A percentile compares a stretch with the other conserved stretches of the same genome.
Evolutionary conservation across 495 filamentous ascomycete genomes (phyloP).

Genomic region (Trichocladium antarcticum): DNA sequence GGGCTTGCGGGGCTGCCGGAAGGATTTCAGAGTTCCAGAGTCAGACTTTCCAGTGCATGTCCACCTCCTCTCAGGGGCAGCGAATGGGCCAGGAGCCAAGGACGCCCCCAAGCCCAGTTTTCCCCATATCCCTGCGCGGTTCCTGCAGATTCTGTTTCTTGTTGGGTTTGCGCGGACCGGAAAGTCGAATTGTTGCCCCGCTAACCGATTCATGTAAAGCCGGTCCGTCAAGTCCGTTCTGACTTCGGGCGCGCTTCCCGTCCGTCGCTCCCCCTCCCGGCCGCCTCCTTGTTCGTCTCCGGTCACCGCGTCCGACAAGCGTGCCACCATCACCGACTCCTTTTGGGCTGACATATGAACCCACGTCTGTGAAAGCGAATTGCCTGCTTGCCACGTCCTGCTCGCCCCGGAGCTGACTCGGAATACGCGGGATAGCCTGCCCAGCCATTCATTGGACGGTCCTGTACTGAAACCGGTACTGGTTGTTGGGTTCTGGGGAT

Average conservation of each 20-base stretch:
- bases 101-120: background rate
- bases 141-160: slow-evolving; percentile 2
- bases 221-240: too few relatives aligned
- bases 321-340: too few relatives aligned
- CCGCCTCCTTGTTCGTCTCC: too few relatives aligned
- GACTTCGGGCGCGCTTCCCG: too few relatives aligned
- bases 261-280: too few relatives aligned
- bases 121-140: background rate
- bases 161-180: background rate
- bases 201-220: background rate
- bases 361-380: background rate
- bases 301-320: too few relatives aligned
- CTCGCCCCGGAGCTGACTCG: slow-evolving; percentile 12
- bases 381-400: background rate
- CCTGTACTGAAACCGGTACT: slow-evolving; percentile 3
- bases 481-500: background rate
- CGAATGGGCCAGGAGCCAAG: background rate
- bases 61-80: too few relatives aligned
- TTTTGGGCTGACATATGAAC: background rate
- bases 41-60: too few relatives aligned
- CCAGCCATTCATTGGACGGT: slow-evolving; percentile 8
- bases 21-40: background rate
- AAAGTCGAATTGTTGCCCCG: background rate
- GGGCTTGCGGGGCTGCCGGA: background rate
- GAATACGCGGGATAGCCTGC: slow-evolving; percentile 17